Conservation (phyloP, 768 basidiomycete genomes). For the Trametes maxima region DNA sequence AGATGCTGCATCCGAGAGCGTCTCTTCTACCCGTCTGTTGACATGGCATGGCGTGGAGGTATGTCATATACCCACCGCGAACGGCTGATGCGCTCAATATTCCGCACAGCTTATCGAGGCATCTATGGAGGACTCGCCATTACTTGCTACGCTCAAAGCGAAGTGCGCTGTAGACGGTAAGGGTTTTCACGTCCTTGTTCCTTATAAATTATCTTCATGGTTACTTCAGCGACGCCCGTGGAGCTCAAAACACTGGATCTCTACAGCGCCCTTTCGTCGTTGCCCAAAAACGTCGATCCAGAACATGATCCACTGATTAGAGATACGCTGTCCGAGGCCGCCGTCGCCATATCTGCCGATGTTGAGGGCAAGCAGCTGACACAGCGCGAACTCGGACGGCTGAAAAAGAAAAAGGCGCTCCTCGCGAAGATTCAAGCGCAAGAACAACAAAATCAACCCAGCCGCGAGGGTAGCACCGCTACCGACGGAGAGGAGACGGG, state of each 20-base stretch:
- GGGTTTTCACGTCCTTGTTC: background rate
- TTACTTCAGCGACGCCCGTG: constrained; percentile 44
- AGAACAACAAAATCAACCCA: constrained; percentile 16
- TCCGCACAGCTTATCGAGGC: constrained; percentile 40
- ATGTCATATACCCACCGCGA: constrained; percentile 1
- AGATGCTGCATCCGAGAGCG: background rate
- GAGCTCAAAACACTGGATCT: constrained; percentile 60
- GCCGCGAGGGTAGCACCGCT: constrained; percentile 2
- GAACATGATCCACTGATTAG: constrained; percentile 46
- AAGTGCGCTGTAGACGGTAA: constrained; percentile 49
- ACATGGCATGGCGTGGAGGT: constrained; percentile 44
- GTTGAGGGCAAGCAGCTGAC: constrained; percentile 38
- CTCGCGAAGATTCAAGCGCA: constrained; percentile 32
- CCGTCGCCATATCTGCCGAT: constrained; percentile 10
- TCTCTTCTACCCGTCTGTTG: constrained; percentile 27
- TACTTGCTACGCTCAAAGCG: constrained; percentile 51
- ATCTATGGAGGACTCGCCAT: constrained; percentile 27
- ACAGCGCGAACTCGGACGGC: constrained; percentile 49
- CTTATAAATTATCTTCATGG: background rate
- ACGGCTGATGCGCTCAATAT: no score
- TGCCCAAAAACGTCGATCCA: constrained; percentile 61
- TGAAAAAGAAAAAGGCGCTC: constrained; percentile 55
- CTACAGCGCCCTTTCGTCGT: constrained; percentile 54
- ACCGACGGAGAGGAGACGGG: constrained; percentile 29
- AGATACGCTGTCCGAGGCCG: constrained; percentile 28